A percentile compares a stretch with the other conserved stretches of the same genome.
Conservation (phyloP, 169 alveolate species). For the Plasmodium cynomolgi region DNA sequence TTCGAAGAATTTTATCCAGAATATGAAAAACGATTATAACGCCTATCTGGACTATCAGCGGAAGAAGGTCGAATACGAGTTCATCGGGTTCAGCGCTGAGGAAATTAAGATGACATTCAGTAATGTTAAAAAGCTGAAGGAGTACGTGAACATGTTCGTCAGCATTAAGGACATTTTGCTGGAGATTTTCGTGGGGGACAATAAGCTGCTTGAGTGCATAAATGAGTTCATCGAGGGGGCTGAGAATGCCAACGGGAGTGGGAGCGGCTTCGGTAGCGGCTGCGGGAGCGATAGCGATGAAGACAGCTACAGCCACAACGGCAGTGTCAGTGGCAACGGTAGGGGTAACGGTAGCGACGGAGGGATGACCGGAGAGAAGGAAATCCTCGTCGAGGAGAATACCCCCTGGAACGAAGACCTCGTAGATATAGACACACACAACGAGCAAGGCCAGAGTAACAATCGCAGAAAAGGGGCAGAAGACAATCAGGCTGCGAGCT, state of each 20-base stretch:
- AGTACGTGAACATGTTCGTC: conserved; percentile 73
- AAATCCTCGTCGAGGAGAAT: background rate
- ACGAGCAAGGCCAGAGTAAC: background rate
- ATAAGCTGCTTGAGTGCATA: conserved; percentile 47
- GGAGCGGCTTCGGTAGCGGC: background rate
- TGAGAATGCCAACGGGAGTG: background rate
- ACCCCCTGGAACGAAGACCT: background rate
- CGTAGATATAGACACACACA: background rate
- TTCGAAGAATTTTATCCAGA: conserved; percentile 47
- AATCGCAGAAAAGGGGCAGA: background rate
- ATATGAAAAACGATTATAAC: conserved; percentile 63
- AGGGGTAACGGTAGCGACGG: background rate
- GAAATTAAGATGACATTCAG: conserved; percentile 69
- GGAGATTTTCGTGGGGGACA: conserved; percentile 71
- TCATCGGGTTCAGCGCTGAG: conserved; percentile 59
- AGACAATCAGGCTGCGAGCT: background rate
- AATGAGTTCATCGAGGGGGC: conserved; percentile 64
- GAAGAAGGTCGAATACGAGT: conserved; percentile 70
- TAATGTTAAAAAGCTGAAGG: conserved; percentile 60
- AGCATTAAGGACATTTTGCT: conserved; percentile 67
- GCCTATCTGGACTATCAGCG: conserved; percentile 40
- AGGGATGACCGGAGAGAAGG: background rate
- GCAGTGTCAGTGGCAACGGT: background rate
- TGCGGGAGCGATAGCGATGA: background rate
- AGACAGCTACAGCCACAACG: too few relatives aligned